These are phyloP conservation scores for Cicer arietinum DNA, from an alignment of 306 rosid genomes.

Conservation along the genomic window DNA sequence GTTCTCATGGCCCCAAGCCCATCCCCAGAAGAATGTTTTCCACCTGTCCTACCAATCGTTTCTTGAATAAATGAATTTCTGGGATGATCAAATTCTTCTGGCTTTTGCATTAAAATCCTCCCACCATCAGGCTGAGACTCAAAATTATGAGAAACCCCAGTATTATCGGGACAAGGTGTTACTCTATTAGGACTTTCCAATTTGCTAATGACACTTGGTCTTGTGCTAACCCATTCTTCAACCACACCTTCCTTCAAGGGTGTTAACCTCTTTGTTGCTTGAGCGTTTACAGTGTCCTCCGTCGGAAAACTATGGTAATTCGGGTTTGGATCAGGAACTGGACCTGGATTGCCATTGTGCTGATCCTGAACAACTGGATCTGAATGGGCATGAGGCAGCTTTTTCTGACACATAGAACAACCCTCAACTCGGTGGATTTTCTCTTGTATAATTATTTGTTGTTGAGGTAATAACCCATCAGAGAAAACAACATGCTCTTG, in stretches of 20 bases:
- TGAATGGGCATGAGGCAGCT: constrained; percentile 86
- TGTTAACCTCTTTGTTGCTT: constrained; percentile 53
- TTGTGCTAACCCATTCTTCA: constrained; percentile 60
- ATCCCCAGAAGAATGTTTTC: constrained; percentile 50
- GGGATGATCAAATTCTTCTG: constrained; percentile 45
- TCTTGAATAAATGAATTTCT: constrained; percentile 48
- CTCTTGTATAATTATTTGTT: constrained; percentile 58
- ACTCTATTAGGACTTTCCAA: constrained; percentile 55
- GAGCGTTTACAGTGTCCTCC: constrained; percentile 60
- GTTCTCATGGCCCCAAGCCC: constrained; percentile 50
- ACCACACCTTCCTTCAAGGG: constrained; percentile 53
- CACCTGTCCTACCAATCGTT: constrained; percentile 51
- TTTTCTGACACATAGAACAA: constrained; percentile 76
- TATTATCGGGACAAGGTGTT: constrained; percentile 44
- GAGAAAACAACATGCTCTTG: constrained; percentile 58
- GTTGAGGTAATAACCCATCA: constrained; percentile 65
- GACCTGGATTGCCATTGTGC: constrained; percentile 45
- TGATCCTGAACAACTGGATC: constrained; percentile 70
- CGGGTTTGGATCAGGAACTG: constrained; percentile 57
- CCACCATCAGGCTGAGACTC: constrained; percentile 56
- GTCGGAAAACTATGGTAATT: constrained; percentile 54
- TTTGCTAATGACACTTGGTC: constrained; percentile 51
- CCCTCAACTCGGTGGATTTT: constrained; percentile 57
- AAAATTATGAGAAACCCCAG: constrained; percentile 44
- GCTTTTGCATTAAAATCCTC: constrained; percentile 47